Base-by-base conservation (phyloP, 2,329 filamentous ascomycete species). In the Fusarium agapanthi region DNA sequence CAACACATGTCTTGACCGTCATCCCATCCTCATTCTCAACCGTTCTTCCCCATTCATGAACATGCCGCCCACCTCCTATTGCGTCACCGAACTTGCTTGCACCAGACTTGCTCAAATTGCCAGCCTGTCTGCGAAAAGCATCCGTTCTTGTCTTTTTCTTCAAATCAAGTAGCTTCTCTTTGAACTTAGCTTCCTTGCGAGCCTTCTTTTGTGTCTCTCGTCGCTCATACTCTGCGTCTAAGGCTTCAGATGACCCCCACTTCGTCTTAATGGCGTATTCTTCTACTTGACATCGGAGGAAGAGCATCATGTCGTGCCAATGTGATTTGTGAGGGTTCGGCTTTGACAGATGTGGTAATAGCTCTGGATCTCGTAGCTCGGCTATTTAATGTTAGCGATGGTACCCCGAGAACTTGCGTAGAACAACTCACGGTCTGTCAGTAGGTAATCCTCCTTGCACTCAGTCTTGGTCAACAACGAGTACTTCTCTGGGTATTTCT, bases 271-370 rank as follows among this genome's bases (percentile, higher is more conserved):
- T 92, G 1, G 95, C 96, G 79, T 98, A 98, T 63, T 95, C 94
- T 79, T 99, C 96, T 5, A 99, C 93, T 79, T 99, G 96, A 68
- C 90, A 97, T 2, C 96, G 92, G 28, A 99, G 86, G 80, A 96
- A 99, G 6, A 99, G 88, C 92, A 97, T 97, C 96, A 99, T 99
- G 85, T 97, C 94, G 81, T 98, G 95, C 94, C 95, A 99, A 65
- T 95, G 95, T 0, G 93, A 91, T 81, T 98, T 98, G 83, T 98
- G 96, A 2, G 96, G 96, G 77, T 99, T 99, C 3, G 96, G 95
- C 38, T 92, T 91, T 60, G 93, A 92, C 14, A 99, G 87, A 80
- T 97, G 95, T 0, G 95, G 95, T 1, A 99, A 86, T 4, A 99
- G 86, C 22, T 95, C 92, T 64, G 90, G 88, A 78, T 99, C 96